phyloP scores from a whole-genome alignment of 1,284 basidiomycete species.

The Fomitopsis betulina region DNA sequence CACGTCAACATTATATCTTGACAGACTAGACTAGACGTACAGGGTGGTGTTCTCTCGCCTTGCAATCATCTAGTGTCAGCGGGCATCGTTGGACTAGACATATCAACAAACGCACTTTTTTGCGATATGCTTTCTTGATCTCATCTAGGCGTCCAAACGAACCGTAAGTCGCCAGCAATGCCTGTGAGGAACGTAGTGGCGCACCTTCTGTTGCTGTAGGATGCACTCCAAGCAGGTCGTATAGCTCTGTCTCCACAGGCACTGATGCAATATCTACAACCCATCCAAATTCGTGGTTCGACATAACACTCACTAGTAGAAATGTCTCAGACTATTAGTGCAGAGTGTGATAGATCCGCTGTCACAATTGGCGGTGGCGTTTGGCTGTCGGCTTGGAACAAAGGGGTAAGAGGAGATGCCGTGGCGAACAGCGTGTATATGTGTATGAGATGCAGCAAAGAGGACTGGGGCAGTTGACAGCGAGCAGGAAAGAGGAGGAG shows the following conservation, averaged over 20 bases:
- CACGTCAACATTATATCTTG: neutral
- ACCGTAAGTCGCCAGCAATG: constrained; percentile 8
- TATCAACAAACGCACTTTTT: constrained; percentile 54
- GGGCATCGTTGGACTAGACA: constrained; percentile 2
- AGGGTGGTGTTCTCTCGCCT: constrained; percentile 90
- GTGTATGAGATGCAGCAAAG: neutral
- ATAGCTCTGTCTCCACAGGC: constrained; percentile 71
- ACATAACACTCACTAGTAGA: neutral
- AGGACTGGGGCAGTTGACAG: neutral
- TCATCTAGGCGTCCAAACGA: constrained; percentile 49
- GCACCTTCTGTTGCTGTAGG: constrained; percentile 69
- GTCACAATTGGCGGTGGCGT: neutral
- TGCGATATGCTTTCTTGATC: constrained; percentile 91
- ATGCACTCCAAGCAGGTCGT: constrained; percentile 75
- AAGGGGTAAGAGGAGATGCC: neutral
- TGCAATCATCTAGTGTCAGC: constrained; percentile 18
- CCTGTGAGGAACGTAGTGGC: constrained; percentile 45
- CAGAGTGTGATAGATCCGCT: neutral
- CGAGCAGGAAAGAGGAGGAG: neutral
- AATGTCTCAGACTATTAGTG: neutral
- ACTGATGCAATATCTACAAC: constrained; percentile 35
- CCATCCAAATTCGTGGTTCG: too few species aligned
- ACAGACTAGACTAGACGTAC: constrained; percentile 42
- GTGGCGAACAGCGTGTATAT: neutral
- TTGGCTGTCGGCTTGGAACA: neutral